A percentile compares a stretch with the other conserved stretches of the same genome.
phyloP scores from a whole-genome alignment of 768 basidiomycete genomes.

The Inosperma sp. region DNA sequence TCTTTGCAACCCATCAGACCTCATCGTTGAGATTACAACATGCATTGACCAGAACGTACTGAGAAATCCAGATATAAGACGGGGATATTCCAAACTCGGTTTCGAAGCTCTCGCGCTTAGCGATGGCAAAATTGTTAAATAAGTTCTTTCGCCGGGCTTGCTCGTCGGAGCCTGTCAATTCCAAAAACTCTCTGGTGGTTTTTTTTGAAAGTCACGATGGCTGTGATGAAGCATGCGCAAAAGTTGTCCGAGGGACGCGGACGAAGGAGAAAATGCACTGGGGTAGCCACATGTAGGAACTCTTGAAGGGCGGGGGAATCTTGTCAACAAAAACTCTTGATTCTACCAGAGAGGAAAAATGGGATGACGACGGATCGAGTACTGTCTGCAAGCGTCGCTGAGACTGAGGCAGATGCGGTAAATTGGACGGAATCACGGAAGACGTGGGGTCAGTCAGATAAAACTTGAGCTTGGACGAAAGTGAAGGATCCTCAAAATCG shows the following conservation, averaged over 20 bases:
- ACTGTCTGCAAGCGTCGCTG: too few relatives aligned
- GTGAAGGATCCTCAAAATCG: too few relatives aligned
- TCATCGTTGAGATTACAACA: constrained; percentile 3
- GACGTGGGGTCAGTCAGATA: too few relatives aligned
- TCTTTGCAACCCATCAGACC: constrained; percentile 1
- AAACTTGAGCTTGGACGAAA: too few relatives aligned
- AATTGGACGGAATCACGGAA: too few relatives aligned
- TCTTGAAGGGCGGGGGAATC: not conserved
- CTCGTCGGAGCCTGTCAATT: not conserved
- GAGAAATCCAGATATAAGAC: constrained; percentile 4
- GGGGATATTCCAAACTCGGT: not conserved
- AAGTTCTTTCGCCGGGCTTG: not conserved
- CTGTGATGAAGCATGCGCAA: not conserved
- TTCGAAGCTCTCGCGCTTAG: not conserved
- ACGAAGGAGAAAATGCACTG: constrained; percentile 5
- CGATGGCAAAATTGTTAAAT: constrained; percentile 2
- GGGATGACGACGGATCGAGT: not conserved
- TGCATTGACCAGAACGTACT: too few relatives aligned
- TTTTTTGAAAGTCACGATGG: not conserved
- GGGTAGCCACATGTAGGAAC: not conserved
- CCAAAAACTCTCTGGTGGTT: constrained; percentile 1
- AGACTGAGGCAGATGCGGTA: too few relatives aligned
- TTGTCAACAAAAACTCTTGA: not conserved
- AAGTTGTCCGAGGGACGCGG: constrained; percentile 5
- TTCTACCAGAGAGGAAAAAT: not conserved